Base-by-base conservation (phyloP, 805 yeast genomes). In the Pichia phayaonensis region DNA sequence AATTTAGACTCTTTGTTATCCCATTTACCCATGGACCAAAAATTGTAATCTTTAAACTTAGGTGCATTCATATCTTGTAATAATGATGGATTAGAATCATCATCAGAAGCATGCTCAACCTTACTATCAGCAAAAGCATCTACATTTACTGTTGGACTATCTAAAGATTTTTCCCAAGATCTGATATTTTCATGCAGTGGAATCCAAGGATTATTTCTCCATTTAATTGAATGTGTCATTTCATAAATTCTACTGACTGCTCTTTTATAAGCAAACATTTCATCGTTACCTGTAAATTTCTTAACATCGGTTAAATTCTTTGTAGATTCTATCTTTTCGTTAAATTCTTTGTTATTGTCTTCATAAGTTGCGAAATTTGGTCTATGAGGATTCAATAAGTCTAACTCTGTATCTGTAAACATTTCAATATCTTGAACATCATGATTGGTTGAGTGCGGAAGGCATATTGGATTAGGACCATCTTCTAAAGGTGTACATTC, bases 241-340 rank as follows among this genome's bases (percentile, higher is more conserved):
- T 61, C 74, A 47, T 72, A 71, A 38, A 84, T 72, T 55, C 90
- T 67, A 58, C 83, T 79, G 1, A 83, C 81, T 0, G 90, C 90
- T 56, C 90, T 67, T 54, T 79, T 80, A 59, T 76, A 84, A 3
- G 90, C 89, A 65, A 84, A 84, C 66, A 74, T 75, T 60, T 84
- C 90, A 64, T 84, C 90, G 58, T 84, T 88, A 23, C 90, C 90
- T 0, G 89, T 84, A 58, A 84, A 84, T 11, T 81, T 79, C 12
- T 71, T 68, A 20, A 74, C 61, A 47, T 80, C 72, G 15, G 75
- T 70, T 56, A 72, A 80, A 57, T 79, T 70, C 12, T 66, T 65
- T 24, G 56, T 52, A 39, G 63, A 48, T 20, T 56, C 57, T 10
- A 46, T 50, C 7, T 54, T 47, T 27, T 50, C 53, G 50, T 61